These are phyloP conservation scores for Echites panduratus DNA, from an alignment of 257 asterid species.

Conservation along the genomic window DNA sequence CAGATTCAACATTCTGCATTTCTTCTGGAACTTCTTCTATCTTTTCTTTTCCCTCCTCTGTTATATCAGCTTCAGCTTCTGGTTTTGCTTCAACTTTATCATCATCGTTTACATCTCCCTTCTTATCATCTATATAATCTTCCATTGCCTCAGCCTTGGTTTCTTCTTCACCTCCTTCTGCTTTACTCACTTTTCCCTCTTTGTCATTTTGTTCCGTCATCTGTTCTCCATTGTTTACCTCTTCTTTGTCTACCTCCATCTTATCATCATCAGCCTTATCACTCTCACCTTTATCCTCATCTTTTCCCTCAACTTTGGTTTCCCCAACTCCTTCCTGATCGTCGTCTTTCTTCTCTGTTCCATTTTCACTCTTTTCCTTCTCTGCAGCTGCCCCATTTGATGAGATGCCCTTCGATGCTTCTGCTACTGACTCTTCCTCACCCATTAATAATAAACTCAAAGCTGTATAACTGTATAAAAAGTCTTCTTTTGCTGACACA, in stretches of 20 bases:
- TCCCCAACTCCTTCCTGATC: background rate
- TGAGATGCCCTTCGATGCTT: slow-evolving; percentile 28
- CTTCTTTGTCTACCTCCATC: slow-evolving; percentile 47
- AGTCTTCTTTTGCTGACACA: slow-evolving; percentile 8
- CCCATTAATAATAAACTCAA: slow-evolving; percentile 44
- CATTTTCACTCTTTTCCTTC: slow-evolving; percentile 3
- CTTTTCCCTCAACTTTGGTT: slow-evolving; percentile 13
- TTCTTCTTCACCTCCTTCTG: background rate
- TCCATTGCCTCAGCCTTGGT: slow-evolving; percentile 14
- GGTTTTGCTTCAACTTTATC: slow-evolving; percentile 11
- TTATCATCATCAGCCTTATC: slow-evolving; percentile 25
- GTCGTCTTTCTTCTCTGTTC: slow-evolving; percentile 21
- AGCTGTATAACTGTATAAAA: background rate
- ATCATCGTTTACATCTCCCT: slow-evolving; percentile 7
- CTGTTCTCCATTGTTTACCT: slow-evolving; percentile 19
- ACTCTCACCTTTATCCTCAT: slow-evolving; percentile 19
- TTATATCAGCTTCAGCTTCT: slow-evolving; percentile 24
- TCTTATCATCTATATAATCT: slow-evolving; percentile 13
- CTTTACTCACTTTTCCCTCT: slow-evolving; percentile 18
- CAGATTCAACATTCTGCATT: slow-evolving; percentile 30
- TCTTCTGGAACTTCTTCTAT: slow-evolving; percentile 32
- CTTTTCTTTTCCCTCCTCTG: slow-evolving; percentile 26
- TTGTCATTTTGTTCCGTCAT: slow-evolving; percentile 20
- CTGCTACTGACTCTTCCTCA: slow-evolving; percentile 47
- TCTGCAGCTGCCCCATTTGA: slow-evolving; percentile 31